phyloP scores from a whole-genome alignment of 208 protist species.

The Trypanosoma brucei region DNA sequence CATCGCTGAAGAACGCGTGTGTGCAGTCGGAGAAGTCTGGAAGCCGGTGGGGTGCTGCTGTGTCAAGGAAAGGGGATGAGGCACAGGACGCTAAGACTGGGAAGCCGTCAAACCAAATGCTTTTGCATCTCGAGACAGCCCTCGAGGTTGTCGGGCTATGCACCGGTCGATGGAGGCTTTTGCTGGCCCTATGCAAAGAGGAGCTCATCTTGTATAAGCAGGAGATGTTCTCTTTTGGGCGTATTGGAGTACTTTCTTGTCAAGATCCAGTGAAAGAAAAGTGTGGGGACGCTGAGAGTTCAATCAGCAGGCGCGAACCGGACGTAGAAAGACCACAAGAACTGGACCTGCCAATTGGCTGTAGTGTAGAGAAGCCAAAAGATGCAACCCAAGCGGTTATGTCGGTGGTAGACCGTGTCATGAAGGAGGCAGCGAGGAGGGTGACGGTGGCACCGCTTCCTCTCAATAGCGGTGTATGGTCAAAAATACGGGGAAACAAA shows the following conservation, averaged over 20 bases:
- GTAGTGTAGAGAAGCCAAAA: neutral
- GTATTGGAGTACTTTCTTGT: conserved; percentile 45
- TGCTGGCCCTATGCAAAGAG: conserved; percentile 71
- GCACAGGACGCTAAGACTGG: neutral
- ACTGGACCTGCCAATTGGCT: neutral
- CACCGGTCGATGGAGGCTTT: conserved; percentile 36
- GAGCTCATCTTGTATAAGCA: conserved; percentile 73
- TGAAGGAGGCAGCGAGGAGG: conserved; percentile 20
- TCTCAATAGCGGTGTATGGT: conserved; percentile 4
- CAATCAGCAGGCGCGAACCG: neutral
- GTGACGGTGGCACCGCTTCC: conserved; percentile 8
- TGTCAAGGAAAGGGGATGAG: neutral
- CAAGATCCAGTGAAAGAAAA: conserved; percentile 14
- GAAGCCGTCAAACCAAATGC: conserved; percentile 19
- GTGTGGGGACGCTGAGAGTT: neutral
- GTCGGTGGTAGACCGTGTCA: conserved; percentile 24
- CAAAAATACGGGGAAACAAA: conserved; percentile 2
- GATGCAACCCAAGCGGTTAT: neutral
- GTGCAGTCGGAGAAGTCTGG: conserved; percentile 3
- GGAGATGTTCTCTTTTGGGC: conserved; percentile 50
- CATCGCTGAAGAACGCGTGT: conserved; percentile 25
- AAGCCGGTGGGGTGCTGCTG: conserved; percentile 1
- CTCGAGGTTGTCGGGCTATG: conserved; percentile 31
- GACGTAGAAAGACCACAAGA: neutral
- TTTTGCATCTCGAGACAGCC: conserved; percentile 24